Evolutionary conservation across 352 stramenopile species (phyloP).

Genomic region (Halophytophthora polymorphica): DNA sequence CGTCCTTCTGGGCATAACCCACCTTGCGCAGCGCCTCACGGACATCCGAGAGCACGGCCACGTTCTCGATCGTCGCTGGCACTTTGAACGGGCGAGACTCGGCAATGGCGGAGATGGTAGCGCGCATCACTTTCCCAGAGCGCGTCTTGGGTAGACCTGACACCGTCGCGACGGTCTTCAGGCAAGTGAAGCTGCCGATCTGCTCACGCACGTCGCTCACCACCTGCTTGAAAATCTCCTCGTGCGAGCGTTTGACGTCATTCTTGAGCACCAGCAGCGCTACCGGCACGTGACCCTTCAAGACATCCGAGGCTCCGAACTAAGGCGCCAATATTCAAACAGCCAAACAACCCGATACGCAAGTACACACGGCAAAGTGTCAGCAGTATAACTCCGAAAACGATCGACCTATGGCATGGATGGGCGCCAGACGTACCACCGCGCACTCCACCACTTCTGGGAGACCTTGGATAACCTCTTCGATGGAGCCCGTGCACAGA

Average conservation of each 20-base stretch:
- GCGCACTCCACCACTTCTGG: slow-evolving; percentile 87
- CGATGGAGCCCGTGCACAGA: slow-evolving; percentile 85
- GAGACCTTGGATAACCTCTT: slow-evolving; percentile 86
- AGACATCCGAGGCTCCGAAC: slow-evolving; percentile 39
- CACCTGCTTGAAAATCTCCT: slow-evolving; percentile 59
- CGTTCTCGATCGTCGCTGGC: slow-evolving; percentile 47
- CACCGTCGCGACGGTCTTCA: slow-evolving; percentile 93
- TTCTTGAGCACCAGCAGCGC: slow-evolving; percentile 89
- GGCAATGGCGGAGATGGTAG: slow-evolving; percentile 39
- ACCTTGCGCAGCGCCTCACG: slow-evolving; percentile 25
- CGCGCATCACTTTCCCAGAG: slow-evolving; percentile 98
- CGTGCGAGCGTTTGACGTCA: slow-evolving; percentile 53
- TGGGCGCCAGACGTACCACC: slow-evolving; percentile 39
- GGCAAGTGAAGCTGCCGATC: slow-evolving; percentile 96
- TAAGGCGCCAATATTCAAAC: slow-evolving; percentile 86
- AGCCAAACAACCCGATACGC: slow-evolving; percentile 2
- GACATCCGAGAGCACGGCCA: slow-evolving; percentile 25
- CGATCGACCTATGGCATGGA: background rate
- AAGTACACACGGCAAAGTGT: background rate
- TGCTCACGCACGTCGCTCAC: slow-evolving; percentile 80
- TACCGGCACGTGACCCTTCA: slow-evolving; percentile 48
- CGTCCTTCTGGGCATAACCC: slow-evolving; percentile 27
- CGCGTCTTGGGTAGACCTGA: slow-evolving; percentile 93
- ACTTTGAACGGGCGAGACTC: slow-evolving; percentile 32
- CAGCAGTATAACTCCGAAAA: background rate